Percentiles rank a stretch among this genome's conserved stretches.
Conservation (phyloP, 257 asterid species). For the Nicotiana benthamiana region DNA sequence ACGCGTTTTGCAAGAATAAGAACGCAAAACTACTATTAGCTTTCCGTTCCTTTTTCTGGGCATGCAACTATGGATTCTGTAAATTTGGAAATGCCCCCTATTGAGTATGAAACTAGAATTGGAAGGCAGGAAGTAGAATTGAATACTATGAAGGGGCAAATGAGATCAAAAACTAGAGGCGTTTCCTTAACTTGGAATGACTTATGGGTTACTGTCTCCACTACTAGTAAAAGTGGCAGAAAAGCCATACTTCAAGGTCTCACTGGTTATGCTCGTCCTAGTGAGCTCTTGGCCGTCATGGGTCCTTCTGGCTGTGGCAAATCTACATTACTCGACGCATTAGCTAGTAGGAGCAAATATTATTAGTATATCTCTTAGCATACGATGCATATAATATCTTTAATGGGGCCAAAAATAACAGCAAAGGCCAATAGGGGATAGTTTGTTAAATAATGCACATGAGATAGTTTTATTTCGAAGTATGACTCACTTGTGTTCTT, state of each 20-base stretch:
- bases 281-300: constrained; percentile 19
- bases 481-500: neutral
- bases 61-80: neutral
- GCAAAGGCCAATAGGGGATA: neutral
- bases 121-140: neutral
- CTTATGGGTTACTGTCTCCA: constrained; percentile 17
- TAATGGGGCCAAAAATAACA: neutral
- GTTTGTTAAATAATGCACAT: neutral
- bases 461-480: neutral
- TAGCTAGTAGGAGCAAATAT: constrained; percentile 13
- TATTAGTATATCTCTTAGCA: neutral
- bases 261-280: constrained; percentile 19
- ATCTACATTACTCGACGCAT: constrained; percentile 16
- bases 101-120: neutral
- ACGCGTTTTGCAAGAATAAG: neutral
- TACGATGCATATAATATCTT: neutral
- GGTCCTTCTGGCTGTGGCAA: constrained; percentile 27
- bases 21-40: neutral
- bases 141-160: neutral
- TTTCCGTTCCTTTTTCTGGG: neutral
- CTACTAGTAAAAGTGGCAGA: neutral
- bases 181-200: constrained; percentile 16
- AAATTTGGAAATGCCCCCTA: neutral
- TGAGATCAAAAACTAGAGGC: neutral
- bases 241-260: constrained; percentile 18